Evolutionary conservation across 768 basidiomycete genomes (phyloP), one percentile per base, ranked within the genome.

Genomic region (Megacollybia marginata): DNA sequence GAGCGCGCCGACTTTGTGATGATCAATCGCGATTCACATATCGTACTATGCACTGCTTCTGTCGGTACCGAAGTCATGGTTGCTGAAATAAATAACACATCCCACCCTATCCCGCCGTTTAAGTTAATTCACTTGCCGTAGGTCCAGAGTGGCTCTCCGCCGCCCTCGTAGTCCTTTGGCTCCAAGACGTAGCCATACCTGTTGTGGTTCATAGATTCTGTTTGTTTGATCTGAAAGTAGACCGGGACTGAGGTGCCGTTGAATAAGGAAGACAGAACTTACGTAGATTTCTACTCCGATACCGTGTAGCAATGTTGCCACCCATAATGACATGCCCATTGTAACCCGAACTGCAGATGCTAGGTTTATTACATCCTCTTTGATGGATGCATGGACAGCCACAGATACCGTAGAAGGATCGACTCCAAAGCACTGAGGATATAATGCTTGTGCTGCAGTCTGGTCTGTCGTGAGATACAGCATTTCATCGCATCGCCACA

Each of bases 401-500:
- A 59, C 49, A 48, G 54, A 55, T 9, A 58, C 49, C 4, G 50
- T 44, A 5, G 48, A 18, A 11, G 53, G 49, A 33, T 54, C 48
- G 31, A 53, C 49, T 9, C 43, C 40, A 40, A 52, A 46, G 46
- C 62, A 63, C 48, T 59, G 54, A 2, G 62, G 60, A 47, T 48
- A 63, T 15, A 33, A 9, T 15, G 42, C 33, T 35, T 50, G 38
- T 1, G 52, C 11, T 3, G 48, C 47, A 9, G 32, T 38, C 8
- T 33, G 23, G 46, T 61, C 52, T 12, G 18, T 47, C 20, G 57
- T 23, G 7, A 61, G 45, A 32, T 53, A 48, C 23, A 62, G 28
- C 7, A 60, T 44, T 45, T 63, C 60, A 33, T 61, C 60, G 47
- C 62, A 63, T 45, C 62, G 51, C 59, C 58, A 63, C 12, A 62